Percentiles rank a stretch among this genome's conserved stretches.
These are phyloP conservation scores for Pistacia integerrima DNA, from an alignment of 345 rosid species.

Conservation along the genomic window DNA sequence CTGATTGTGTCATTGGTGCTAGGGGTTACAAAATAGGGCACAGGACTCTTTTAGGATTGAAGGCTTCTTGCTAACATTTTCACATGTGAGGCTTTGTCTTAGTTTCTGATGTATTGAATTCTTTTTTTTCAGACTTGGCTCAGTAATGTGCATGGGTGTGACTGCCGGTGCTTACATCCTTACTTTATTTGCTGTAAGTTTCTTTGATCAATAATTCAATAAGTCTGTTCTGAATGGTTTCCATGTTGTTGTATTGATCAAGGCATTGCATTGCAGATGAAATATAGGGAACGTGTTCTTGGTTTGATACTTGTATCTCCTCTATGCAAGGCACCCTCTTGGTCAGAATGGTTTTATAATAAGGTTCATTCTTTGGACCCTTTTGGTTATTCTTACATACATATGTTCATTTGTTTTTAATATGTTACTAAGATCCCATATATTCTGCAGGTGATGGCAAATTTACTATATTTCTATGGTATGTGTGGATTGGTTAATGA, in stretches of 20 bases:
- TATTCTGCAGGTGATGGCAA: conserved; percentile 56
- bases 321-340: conserved; percentile 86
- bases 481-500: conserved; percentile 87
- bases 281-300: conserved; percentile 83
- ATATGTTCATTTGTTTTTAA: neutral
- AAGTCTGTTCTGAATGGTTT: neutral
- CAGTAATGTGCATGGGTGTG: conserved; percentile 98
- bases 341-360: conserved; percentile 95
- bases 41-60: neutral
- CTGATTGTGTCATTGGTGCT: neutral
- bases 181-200: conserved; percentile 83
- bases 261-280: conserved; percentile 62
- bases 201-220: neutral
- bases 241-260: conserved; percentile 10
- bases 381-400: neutral
- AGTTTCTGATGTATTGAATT: conserved; percentile 23
- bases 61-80: neutral
- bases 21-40: neutral
- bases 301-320: conserved; percentile 95
- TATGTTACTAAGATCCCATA: conserved; percentile 7
- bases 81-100: neutral
- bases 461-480: conserved; percentile 85
- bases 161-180: conserved; percentile 95
- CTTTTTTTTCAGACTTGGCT: conserved; percentile 58
- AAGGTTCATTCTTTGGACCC: conserved; percentile 42